Evolutionary conservation across 2,329 filamentous ascomycete genomes (phyloP).

Genomic region (Xylariomycetidae sp.): DNA sequence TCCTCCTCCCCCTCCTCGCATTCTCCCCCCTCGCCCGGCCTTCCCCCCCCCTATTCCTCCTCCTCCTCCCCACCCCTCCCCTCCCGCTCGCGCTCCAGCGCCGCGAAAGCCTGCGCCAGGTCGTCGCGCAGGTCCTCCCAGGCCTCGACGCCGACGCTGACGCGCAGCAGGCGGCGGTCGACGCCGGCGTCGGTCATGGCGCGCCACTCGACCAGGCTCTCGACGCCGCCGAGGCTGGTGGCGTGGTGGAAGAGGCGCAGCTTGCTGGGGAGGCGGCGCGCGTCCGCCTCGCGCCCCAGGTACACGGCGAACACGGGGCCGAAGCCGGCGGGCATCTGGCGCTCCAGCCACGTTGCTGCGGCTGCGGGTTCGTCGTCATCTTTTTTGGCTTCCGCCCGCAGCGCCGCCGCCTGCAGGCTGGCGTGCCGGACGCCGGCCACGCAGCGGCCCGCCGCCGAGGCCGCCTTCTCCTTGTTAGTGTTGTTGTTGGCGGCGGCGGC

Average conservation of each 20-base stretch:
- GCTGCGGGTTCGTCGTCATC: not conserved
- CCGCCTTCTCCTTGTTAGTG: slow-evolving; percentile 19
- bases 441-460: slow-evolving; percentile 38
- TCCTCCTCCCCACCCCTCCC: slow-evolving; percentile 15
- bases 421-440: slow-evolving; percentile 67
- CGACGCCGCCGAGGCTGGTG: slow-evolving; percentile 87
- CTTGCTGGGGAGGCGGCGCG: slow-evolving; percentile 68
- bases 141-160: slow-evolving; percentile 83
- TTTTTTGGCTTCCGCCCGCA: slow-evolving; percentile 39
- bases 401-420: slow-evolving; percentile 62
- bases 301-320: slow-evolving; percentile 81
- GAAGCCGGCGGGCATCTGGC: slow-evolving; percentile 88
- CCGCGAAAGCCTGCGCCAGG: slow-evolving; percentile 59
- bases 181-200: slow-evolving; percentile 75
- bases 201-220: slow-evolving; percentile 95
- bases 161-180: slow-evolving; percentile 65
- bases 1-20: not conserved
- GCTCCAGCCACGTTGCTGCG: slow-evolving; percentile 57
- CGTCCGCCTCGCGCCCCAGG: slow-evolving; percentile 53
- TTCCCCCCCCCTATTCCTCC: not conserved
- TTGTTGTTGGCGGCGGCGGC: too few species aligned
- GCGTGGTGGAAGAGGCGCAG: slow-evolving; percentile 86
- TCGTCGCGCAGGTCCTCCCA: slow-evolving; percentile 80
- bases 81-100: slow-evolving; percentile 34
- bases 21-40: not conserved